A percentile compares a stretch with the other conserved stretches of the same genome.
These are phyloP conservation scores for Betula pendula DNA, from an alignment of 306 rosid genomes.

Conservation along the genomic window DNA sequence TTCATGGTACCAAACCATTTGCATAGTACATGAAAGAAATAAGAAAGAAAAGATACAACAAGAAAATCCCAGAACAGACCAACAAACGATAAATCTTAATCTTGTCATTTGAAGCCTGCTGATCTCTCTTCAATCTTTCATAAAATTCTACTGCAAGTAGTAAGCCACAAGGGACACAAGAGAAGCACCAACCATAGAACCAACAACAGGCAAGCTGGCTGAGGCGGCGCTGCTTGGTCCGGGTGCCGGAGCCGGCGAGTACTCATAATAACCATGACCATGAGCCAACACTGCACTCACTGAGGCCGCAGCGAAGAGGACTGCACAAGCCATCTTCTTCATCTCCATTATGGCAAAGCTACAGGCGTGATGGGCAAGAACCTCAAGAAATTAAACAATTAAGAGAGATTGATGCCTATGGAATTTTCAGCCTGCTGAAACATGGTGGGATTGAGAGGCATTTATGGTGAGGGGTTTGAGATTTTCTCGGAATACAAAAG, in stretches of 20 bases:
- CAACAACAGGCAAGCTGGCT: conserved; percentile 22
- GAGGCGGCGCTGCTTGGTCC: conserved; percentile 23
- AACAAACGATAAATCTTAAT: background rate
- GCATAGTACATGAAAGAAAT: background rate
- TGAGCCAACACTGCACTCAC: conserved; percentile 24
- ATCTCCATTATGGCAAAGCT: conserved; percentile 25
- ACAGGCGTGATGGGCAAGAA: conserved; percentile 16
- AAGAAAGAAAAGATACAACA: background rate
- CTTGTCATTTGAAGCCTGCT: background rate
- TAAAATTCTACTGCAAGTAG: conserved; percentile 15
- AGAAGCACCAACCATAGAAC: conserved; percentile 34
- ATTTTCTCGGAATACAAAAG: background rate
- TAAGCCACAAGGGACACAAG: conserved; percentile 27
- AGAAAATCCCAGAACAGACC: background rate
- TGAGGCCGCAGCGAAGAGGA: conserved; percentile 32
- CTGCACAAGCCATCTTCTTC: conserved; percentile 31
- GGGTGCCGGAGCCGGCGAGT: conserved; percentile 9
- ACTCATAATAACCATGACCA: background rate
- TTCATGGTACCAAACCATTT: background rate
- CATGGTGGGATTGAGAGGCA: background rate
- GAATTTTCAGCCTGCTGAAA: conserved; percentile 7
- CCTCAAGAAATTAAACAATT: background rate
- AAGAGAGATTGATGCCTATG: conserved; percentile 3
- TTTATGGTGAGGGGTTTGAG: conserved; percentile 20
- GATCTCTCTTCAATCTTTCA: background rate